These are phyloP conservation scores for Rosa hybrid DNA, from an alignment of 331 rosid genomes.

Conservation along the genomic window DNA sequence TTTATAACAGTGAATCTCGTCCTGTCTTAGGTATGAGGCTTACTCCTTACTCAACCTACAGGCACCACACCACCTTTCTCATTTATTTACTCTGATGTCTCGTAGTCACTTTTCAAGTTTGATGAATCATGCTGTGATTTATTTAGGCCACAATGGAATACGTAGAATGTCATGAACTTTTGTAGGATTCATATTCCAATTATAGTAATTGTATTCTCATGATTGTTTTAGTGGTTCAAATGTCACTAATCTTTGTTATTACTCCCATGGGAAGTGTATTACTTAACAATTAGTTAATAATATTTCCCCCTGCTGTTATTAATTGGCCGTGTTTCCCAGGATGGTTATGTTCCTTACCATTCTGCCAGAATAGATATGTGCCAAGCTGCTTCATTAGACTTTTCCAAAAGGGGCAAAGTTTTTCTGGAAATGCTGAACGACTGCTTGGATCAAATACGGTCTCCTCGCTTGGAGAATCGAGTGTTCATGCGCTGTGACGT, in stretches of 20 bases:
- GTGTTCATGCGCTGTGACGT: conserved; percentile 93
- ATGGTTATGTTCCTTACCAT: conserved; percentile 96
- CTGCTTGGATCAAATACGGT: conserved; percentile 86
- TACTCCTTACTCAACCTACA: not conserved
- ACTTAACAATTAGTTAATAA: not conserved
- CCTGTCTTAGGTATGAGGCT: not conserved
- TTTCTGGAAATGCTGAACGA: conserved; percentile 80
- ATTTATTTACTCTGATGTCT: not conserved
- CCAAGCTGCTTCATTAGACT: conserved; percentile 78
- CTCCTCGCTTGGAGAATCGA: conserved; percentile 52
- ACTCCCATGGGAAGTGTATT: not conserved
- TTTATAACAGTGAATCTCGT: not conserved
- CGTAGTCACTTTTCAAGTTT: not conserved
- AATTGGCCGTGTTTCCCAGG: conserved; percentile 50
- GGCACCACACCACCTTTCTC: not conserved
- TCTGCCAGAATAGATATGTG: conserved; percentile 96
- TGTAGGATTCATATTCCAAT: not conserved
- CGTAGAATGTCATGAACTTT: not conserved
- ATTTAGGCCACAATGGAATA: not conserved
- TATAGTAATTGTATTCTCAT: not conserved
- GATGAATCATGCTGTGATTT: not conserved
- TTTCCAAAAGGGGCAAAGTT: conserved; percentile 65
- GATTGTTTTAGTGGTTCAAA: not conserved
- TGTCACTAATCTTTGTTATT: not conserved
- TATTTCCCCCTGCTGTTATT: conserved; percentile 15